Percentiles rank a stretch among this genome's conserved stretches.
Conservation (phyloP, 805 yeast genomes). For the Priceomyces haplophilus region DNA sequence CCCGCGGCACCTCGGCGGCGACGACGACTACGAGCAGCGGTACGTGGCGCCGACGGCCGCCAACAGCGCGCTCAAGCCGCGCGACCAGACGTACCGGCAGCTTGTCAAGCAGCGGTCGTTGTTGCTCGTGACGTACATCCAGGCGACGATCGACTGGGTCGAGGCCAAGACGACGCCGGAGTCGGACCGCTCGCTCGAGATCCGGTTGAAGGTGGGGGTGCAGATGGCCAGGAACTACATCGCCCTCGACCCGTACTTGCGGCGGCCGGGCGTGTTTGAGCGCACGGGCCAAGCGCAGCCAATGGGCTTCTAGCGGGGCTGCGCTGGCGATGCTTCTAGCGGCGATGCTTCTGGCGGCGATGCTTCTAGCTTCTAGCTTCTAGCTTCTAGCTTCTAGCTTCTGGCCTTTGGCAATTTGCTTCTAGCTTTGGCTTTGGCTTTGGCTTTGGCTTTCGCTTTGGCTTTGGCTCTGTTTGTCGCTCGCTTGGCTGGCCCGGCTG, state of each 20-base stretch:
- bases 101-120: conserved; percentile 49
- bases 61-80: conserved; percentile 52
- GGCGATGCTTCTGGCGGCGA: too few relatives aligned
- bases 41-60: conserved; percentile 63
- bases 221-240: conserved; percentile 60
- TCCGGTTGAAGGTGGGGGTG: conserved; percentile 50
- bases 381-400: too few relatives aligned
- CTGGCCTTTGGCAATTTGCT: too few relatives aligned
- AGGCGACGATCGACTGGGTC: conserved; percentile 72
- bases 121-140: conserved; percentile 50
- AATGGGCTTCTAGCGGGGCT: conserved; percentile 1
- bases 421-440: too few relatives aligned
- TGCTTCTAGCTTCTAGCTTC: too few relatives aligned
- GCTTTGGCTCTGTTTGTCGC: too few relatives aligned
- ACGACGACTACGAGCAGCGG: conserved; percentile 52
- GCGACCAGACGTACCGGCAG: conserved; percentile 36
- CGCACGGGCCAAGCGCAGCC: conserved; percentile 47
- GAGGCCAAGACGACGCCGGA: conserved; percentile 49
- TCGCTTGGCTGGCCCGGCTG: too few relatives aligned
- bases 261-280: conserved; percentile 74
- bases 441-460: too few relatives aligned
- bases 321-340: conserved; percentile 6
- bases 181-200: conserved; percentile 44
- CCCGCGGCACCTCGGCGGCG: conserved; percentile 76
- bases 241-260: conserved; percentile 70